Base-by-base conservation (phyloP, 2,329 filamentous ascomycete genomes). In the Epicoccum nigrum region DNA sequence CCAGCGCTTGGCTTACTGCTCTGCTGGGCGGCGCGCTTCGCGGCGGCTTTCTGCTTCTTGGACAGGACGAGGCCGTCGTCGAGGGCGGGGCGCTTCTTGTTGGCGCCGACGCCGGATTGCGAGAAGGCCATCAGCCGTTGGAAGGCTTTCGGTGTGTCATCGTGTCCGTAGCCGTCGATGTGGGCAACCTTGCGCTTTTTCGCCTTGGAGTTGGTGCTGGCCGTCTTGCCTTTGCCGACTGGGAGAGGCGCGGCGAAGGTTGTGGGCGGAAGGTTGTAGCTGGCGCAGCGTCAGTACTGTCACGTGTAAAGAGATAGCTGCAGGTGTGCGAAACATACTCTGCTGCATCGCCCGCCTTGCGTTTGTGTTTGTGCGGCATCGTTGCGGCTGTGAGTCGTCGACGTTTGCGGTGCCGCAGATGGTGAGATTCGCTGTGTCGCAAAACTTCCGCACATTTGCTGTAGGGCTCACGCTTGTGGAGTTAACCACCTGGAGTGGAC, bases 141-240 rank as follows among this genome's bases (percentile, higher is more conserved):
- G 74, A 99, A 99, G 1, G 89, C 90, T 60, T 90, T 88, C 0
- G 94, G 94, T 1, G 89, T 92, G 75, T 97, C 94, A 70, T 96
- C 86, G 31, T 82, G 73, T 28, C 78, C 75, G 80, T 86, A 75
- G 76, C 77, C 69, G 73, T 79, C 64, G 31, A 69, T 44, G 76
- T 83, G 65, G 59, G 71, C 33, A 62, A 71, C 51, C 55, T 72
- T 75, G 54, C 66, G 63, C 58, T 74, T 74, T 45, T 68, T 72
- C 44, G 54, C 70, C 51, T 65, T 67, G 13, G 65, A 48, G 21
- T 27, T 62, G 43, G 66, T 60, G 57, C 69, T 65, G 50, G 72
- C 57, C 48, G 74, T 67, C 58, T 64, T 64, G 23, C 59, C 54
- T 62, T 81, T 81, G 62, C 77, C 78, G 40, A 80, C 77, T 9